Base-by-base conservation (phyloP, 257 asterid species). In the Rehmannia glutinosa region DNA sequence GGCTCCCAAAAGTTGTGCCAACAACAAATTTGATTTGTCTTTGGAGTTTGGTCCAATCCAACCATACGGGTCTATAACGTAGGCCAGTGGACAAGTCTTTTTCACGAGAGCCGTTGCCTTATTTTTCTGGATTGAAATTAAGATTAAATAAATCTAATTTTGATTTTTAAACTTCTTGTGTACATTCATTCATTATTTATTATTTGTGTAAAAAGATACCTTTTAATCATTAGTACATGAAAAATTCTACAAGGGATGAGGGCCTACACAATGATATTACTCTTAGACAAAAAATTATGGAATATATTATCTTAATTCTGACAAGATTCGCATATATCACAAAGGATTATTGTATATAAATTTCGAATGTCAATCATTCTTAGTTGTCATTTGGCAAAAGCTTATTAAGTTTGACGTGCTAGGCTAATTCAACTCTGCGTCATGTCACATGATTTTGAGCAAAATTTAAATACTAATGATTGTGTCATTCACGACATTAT, bases 331-430 rank as follows among this genome's bases (percentile, higher is more conserved):
- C 16, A 32, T 16, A 21, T 9, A 30, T n/a, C n/a, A 6, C 1
- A 28, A 25, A 12, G 12, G 11, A 1, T 13, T 30, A 35, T 2
- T 16, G 12, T 46, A 47, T 30, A 5, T 19, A 47, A 28, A 15
- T 24, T 27, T 19, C n/a, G 10, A 36, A 51, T 25, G 32, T 4
- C 39, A 11, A 53, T 62, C 70, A 23, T 20, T 43, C 19, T 53
- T 38, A 66, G 72, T 71, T 61, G 74, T 41, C 64, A 66, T 76
- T 72, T 65, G 74, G 72, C 71, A 69, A 38, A 24, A 32, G 8
- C 39, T 8, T 8, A 11, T 25, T 5, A 19, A 38, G 28, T 68
- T 68, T 72, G 73, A 66, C 64, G 51, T 72, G 75, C 67, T 27
- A 27, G 4, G 4, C 4, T 2, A 27, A 27, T n/a, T n/a, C n/a